phyloP scores from a whole-genome alignment of 345 rosid species.

The Zanthoxylum bungeanum region DNA sequence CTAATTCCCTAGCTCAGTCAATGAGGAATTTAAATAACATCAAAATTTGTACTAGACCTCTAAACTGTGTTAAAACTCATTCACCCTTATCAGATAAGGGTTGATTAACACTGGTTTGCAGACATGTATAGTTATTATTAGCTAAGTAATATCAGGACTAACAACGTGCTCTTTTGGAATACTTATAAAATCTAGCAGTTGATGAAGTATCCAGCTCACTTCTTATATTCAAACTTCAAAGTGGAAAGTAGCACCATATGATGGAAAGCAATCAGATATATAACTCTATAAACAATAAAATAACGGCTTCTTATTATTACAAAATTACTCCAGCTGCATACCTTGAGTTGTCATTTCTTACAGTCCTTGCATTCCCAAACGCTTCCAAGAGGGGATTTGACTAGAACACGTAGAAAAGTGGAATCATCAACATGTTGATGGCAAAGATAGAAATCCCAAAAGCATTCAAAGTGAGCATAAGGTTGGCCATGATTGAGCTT shows the following conservation, averaged over 20 bases:
- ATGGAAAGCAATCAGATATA: neutral
- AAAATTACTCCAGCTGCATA: conserved; percentile 19
- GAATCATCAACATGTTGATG: conserved; percentile 18
- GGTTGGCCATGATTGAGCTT: neutral
- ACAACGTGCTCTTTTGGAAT: neutral
- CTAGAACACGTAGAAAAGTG: conserved; percentile 42
- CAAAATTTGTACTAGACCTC: neutral
- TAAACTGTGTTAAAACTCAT: neutral
- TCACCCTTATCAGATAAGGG: neutral
- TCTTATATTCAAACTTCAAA: neutral
- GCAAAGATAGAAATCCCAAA: conserved; percentile 10
- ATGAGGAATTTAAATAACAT: neutral
- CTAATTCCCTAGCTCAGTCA: neutral
- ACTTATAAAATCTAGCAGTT: neutral
- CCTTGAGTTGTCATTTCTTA: conserved; percentile 98
- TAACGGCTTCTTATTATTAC: neutral
- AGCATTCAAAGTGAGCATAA: neutral
- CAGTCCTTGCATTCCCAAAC: conserved; percentile 97
- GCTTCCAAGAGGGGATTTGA: conserved; percentile 99
- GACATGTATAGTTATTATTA: neutral
- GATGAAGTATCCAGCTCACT: conserved; percentile 1
- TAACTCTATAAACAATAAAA: neutral
- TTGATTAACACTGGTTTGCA: too few species aligned
- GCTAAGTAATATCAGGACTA: neutral
- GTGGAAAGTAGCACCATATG: neutral